These are phyloP conservation scores for Blepharisma stoltei DNA, from an alignment of 73 alveolate genomes.

Conservation along the genomic window DNA sequence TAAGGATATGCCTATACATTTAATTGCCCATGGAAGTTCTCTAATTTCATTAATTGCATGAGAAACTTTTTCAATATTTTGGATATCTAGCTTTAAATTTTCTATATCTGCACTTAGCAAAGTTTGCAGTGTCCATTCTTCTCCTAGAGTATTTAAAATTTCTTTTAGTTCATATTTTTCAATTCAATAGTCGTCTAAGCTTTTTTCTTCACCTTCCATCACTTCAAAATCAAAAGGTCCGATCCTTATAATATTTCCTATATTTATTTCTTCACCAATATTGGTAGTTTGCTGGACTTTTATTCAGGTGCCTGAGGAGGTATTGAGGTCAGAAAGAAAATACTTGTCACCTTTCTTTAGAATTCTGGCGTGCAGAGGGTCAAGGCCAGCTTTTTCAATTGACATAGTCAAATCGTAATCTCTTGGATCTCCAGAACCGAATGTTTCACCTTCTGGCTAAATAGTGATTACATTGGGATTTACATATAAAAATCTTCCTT, in stretches of 20 bases:
- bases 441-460: slow-evolving; percentile 55
- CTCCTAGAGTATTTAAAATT: too few relatives aligned
- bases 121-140: too few relatives aligned
- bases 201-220: background rate
- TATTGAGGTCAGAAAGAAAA: slow-evolving; percentile 46
- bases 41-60: too few relatives aligned
- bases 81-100: too few relatives aligned
- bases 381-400: slow-evolving; percentile 50
- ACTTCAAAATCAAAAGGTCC: background rate
- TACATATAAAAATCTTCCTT: slow-evolving; percentile 63
- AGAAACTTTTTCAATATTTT: too few relatives aligned
- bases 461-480: slow-evolving; percentile 41
- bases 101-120: too few relatives aligned
- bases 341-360: slow-evolving; percentile 41
- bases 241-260: background rate
- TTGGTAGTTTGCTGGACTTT: slow-evolving; percentile 26
- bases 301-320: slow-evolving; percentile 64
- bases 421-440: slow-evolving; percentile 66
- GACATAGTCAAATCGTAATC: slow-evolving; percentile 55
- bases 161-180: too few relatives aligned
- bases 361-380: slow-evolving; percentile 57
- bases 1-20: too few relatives aligned
- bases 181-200: background rate
- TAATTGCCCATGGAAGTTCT: too few relatives aligned
- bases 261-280: background rate